Conservation (phyloP, 805 yeast species). For the Myxozyma geophila region DNA sequence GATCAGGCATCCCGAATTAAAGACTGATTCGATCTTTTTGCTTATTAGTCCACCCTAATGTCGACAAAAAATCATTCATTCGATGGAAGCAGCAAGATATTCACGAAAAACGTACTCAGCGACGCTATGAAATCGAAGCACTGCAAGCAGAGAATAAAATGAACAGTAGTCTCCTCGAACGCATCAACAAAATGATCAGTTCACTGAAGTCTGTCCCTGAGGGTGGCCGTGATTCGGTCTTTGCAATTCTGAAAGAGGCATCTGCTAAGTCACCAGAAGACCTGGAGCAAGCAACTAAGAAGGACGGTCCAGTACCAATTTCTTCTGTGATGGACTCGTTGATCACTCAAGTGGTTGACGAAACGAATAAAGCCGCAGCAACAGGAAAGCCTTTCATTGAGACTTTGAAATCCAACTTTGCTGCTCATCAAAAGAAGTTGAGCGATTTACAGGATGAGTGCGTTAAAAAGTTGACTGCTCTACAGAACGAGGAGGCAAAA, state of each 20-base stretch:
- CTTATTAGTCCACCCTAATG: constrained; percentile 84
- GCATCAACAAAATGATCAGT: constrained; percentile 68
- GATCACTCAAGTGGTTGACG: constrained; percentile 72
- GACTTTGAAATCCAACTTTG: constrained; percentile 47
- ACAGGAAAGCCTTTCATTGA: constrained; percentile 48
- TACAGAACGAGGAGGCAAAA: constrained; percentile 69
- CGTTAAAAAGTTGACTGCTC: constrained; percentile 64
- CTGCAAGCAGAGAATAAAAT: constrained; percentile 77
- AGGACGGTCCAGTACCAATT: constrained; percentile 55
- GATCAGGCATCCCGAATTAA: background rate
- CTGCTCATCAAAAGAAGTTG: constrained; percentile 71
- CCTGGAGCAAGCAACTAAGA: constrained; percentile 14
- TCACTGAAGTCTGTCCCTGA: constrained; percentile 46
- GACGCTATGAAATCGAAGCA: constrained; percentile 76
- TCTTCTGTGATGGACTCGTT: constrained; percentile 93
- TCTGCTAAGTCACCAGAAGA: constrained; percentile 38
- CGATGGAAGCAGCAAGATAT: constrained; percentile 97
- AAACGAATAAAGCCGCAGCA: constrained; percentile 55
- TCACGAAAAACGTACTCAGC: constrained; percentile 85
- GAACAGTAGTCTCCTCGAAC: constrained; percentile 72
- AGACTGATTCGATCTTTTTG: background rate
- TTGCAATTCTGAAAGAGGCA: constrained; percentile 26
- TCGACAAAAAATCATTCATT: constrained; percentile 89
- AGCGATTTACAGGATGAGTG: constrained; percentile 68
- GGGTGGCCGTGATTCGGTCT: constrained; percentile 4